phyloP scores from a whole-genome alignment of 2,329 filamentous ascomycete species.

The Botrytis pseudocinerea region DNA sequence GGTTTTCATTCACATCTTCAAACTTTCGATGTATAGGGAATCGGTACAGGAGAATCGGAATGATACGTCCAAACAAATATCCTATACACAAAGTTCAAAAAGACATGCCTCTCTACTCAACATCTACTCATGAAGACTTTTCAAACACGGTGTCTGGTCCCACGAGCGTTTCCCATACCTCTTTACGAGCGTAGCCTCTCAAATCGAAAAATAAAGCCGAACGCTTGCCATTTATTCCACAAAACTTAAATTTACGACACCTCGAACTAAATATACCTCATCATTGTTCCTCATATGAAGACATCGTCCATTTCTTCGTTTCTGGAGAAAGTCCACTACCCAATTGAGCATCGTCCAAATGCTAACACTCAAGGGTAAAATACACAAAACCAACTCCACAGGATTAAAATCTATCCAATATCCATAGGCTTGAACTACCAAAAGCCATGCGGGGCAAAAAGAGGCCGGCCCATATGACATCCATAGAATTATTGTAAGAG shows the following conservation, averaged over 20 bases:
- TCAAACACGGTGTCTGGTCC: neutral
- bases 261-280: neutral
- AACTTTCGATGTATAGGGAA: neutral
- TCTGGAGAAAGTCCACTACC: neutral
- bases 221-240: neutral
- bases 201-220: neutral
- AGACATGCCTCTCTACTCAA: neutral
- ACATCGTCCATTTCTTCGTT: neutral
- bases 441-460: neutral
- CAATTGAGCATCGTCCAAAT: neutral
- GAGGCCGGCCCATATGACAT: neutral
- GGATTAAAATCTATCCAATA: neutral
- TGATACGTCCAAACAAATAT: neutral
- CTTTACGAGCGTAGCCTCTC: neutral
- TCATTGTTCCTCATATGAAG: neutral
- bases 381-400: conserved; percentile 8
- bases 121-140: neutral
- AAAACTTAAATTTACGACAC: neutral
- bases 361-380: neutral
- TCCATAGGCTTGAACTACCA: neutral
- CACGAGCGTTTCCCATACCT: neutral
- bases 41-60: neutral
- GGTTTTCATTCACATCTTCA: neutral
- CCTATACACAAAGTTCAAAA: neutral
- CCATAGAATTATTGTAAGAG: neutral